Evolutionary conservation across 768 basidiomycete species (phyloP), one percentile per base, ranked within the genome.

Genomic region (Amanita fuliginea): DNA sequence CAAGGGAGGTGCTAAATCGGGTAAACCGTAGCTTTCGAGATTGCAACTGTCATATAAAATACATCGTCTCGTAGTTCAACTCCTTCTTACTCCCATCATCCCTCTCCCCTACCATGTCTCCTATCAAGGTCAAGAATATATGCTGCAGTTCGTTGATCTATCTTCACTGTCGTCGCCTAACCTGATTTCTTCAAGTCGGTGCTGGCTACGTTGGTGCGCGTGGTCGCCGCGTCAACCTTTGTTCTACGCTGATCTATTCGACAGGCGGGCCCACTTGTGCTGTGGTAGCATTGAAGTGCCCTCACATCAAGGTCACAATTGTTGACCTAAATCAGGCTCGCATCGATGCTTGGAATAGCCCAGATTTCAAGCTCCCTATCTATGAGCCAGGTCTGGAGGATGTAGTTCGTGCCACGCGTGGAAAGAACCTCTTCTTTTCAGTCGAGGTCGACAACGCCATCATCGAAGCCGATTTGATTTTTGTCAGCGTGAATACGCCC

Each of bases 401-500:
- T 28, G 90, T 98, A 56, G 88, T 99, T 57, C 82, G 83, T 60
- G 64, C 78, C 57, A 83, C 88, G 34, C 82, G 96, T 42, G 95
- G 92, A 24, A 83, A 83, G 67, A 99, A 99, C 70, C 81, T 99
- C 55, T 96, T 96, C 72, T 98, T 99, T 76, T 86, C 86, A 36
- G 94, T 92, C 42, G 83, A 98, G 56, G 89, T 98, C 55, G 90
- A 96, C 66, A 83, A 83, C 64, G 92, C 75, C 52, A 96, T 99
- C 62, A 77, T 71, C 55, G 94, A 95, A 67, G 95, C 96, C 30
- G 93, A 99, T 63, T 81, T 98, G 55, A 95, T 98, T 69, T 98
- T 98, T 64, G 95, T 98, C 62, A 89, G 86, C 51, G 95, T 98
- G 59, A 98, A 98, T 71, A 98, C 96, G 7, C 96, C 96, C 16